Conservation (phyloP, 208 protist genomes). For the Angomonas desouzai region DNA sequence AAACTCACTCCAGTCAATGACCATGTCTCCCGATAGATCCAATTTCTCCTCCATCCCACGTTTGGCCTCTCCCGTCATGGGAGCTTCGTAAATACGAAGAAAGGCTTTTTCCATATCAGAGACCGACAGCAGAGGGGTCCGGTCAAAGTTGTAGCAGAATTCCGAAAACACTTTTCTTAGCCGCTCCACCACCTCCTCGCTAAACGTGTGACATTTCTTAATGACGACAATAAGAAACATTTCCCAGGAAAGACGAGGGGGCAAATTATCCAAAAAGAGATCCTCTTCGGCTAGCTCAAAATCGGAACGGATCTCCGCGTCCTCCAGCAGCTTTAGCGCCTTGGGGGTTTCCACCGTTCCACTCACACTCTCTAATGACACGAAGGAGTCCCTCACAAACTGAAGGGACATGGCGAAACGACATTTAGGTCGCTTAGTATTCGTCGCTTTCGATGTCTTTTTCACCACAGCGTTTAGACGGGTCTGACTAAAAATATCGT, state of each 20-base stretch:
- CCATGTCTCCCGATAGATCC: slow-evolving; percentile 46
- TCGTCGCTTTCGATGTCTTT: slow-evolving; percentile 18
- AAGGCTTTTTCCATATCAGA: background rate
- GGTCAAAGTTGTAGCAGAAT: slow-evolving; percentile 51
- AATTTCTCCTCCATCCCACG: slow-evolving; percentile 28
- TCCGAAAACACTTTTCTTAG: slow-evolving; percentile 39
- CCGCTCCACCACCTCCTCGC: background rate
- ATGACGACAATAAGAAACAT: background rate
- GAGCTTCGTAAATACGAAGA: background rate
- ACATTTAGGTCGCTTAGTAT: slow-evolving; percentile 8
- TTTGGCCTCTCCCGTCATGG: slow-evolving; percentile 21
- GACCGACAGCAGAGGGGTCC: slow-evolving; percentile 4
- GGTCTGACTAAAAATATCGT: slow-evolving; percentile 48
- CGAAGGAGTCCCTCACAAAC: background rate
- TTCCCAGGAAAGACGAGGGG: background rate
- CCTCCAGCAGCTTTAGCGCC: background rate
- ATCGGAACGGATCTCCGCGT: background rate
- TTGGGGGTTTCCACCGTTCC: background rate
- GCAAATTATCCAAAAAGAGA: background rate
- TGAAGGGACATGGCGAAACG: background rate
- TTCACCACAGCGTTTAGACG: slow-evolving; percentile 46
- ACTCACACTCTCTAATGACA: background rate
- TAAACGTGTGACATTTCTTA: background rate
- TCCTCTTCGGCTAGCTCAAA: background rate
- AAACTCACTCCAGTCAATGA: slow-evolving; percentile 78